These are phyloP conservation scores for Immersiella caudata DNA, from an alignment of 495 filamentous ascomycete species.

Conservation along the genomic window DNA sequence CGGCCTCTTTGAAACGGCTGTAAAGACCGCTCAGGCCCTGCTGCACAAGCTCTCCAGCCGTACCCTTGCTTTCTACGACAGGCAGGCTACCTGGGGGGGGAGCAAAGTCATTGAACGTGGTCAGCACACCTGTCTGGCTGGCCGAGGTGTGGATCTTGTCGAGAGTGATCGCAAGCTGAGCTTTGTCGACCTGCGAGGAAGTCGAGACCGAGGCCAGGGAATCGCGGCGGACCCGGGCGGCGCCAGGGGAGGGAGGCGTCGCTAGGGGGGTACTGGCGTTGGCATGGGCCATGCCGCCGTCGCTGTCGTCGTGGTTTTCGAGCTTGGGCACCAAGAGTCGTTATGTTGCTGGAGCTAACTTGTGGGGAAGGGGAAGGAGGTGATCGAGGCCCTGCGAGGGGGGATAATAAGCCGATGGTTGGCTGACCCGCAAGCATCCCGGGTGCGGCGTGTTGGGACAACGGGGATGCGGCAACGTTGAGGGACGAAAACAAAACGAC, in stretches of 20 bases:
- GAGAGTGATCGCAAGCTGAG: conserved; percentile 70
- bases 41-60: conserved; percentile 71
- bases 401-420: conserved; percentile 2
- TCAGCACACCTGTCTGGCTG: conserved; percentile 75
- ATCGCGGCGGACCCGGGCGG: conserved; percentile 53
- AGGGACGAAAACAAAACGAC: background rate
- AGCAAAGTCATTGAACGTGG: conserved; percentile 86
- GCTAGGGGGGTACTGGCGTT: conserved; percentile 23
- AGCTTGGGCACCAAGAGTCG: background rate
- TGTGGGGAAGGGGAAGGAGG: background rate
- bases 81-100: conserved; percentile 58
- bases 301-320: background rate
- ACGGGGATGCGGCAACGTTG: background rate
- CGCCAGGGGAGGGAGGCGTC: conserved; percentile 27
- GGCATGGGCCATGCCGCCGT: conserved; percentile 30
- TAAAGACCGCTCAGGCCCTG: conserved; percentile 86
- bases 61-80: conserved; percentile 64
- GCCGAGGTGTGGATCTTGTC: conserved; percentile 84
- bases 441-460: background rate
- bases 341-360: background rate
- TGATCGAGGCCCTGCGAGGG: background rate
- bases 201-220: conserved; percentile 67
- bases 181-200: conserved; percentile 62
- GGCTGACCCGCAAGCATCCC: conserved; percentile 11
- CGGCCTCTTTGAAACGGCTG: conserved; percentile 75